These are phyloP conservation scores for Rickenella mellea DNA, from an alignment of 768 basidiomycete genomes.

Conservation along the genomic window DNA sequence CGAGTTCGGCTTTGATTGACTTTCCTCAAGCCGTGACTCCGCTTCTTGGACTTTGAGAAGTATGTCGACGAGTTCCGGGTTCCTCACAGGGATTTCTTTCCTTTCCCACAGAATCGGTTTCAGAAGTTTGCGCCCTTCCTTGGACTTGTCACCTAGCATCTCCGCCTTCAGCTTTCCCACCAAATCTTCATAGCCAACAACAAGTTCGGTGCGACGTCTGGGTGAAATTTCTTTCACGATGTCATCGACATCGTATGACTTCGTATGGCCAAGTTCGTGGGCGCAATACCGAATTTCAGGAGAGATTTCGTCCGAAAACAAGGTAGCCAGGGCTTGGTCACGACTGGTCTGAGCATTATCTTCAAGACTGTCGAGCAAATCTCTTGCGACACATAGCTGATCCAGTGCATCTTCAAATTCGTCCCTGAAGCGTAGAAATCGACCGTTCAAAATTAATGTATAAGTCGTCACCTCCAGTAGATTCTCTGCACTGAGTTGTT, in stretches of 20 bases:
- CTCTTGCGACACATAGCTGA: conserved; percentile 71
- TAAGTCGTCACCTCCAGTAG: conserved; percentile 70
- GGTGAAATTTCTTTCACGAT: conserved; percentile 59
- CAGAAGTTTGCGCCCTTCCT: conserved; percentile 46
- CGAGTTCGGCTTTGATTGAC: conserved; percentile 20
- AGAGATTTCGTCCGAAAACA: conserved; percentile 79
- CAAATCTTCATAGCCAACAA: conserved; percentile 52
- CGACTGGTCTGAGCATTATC: conserved; percentile 56
- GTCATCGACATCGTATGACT: conserved; percentile 73
- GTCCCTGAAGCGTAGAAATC: conserved; percentile 67
- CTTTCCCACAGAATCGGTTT: conserved; percentile 69
- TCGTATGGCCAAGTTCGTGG: conserved; percentile 71
- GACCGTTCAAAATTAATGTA: conserved; percentile 73
- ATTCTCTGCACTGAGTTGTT: conserved; percentile 44
- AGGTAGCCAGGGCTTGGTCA: conserved; percentile 79
- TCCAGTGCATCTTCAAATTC: conserved; percentile 68
- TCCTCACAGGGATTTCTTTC: conserved; percentile 74
- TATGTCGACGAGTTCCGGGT: conserved; percentile 85
- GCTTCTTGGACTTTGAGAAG: conserved; percentile 77
- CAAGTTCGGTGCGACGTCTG: conserved; percentile 46
- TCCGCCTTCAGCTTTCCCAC: conserved; percentile 36
- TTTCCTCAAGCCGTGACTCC: conserved; percentile 44
- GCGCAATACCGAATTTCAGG: conserved; percentile 91
- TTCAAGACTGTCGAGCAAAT: conserved; percentile 61
- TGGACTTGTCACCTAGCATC: conserved; percentile 10